phyloP scores from a whole-genome alignment of 257 asterid genomes.

The Solanum chmielewskii region DNA sequence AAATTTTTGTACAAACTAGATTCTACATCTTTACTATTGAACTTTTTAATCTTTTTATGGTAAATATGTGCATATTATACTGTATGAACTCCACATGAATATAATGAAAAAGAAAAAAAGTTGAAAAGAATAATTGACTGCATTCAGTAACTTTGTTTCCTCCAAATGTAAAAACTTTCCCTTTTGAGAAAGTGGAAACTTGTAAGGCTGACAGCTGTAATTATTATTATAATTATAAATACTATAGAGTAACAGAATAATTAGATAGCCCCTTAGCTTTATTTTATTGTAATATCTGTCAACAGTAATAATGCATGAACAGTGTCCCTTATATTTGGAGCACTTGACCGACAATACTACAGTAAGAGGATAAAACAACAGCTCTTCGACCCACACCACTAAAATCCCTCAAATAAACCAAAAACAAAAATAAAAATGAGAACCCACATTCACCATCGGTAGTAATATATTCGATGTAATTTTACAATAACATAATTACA shows the following conservation, averaged over 20 bases:
- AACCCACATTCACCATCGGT: not conserved
- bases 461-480: not conserved
- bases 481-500: not conserved
- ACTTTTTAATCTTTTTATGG: not conserved
- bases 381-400: not conserved
- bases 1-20: not conserved
- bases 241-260: not conserved
- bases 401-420: not conserved
- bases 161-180: not conserved
- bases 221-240: not conserved
- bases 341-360: slow-evolving; percentile 34
- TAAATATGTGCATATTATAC: not conserved
- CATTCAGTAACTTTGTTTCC: not conserved
- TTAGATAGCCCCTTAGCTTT: not conserved
- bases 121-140: not conserved
- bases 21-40: not conserved
- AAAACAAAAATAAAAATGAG: not conserved
- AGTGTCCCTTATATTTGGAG: slow-evolving; percentile 2
- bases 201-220: not conserved
- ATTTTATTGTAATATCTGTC: not conserved
- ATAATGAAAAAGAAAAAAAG: not conserved
- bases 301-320: not conserved
- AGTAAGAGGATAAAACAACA: slow-evolving; percentile 24
- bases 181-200: not conserved
- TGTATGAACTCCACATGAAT: not conserved